Percentiles rank a stretch among this genome's conserved stretches.
phyloP scores from a whole-genome alignment of 495 filamentous ascomycete genomes.

The Aspergillus avenaceus region DNA sequence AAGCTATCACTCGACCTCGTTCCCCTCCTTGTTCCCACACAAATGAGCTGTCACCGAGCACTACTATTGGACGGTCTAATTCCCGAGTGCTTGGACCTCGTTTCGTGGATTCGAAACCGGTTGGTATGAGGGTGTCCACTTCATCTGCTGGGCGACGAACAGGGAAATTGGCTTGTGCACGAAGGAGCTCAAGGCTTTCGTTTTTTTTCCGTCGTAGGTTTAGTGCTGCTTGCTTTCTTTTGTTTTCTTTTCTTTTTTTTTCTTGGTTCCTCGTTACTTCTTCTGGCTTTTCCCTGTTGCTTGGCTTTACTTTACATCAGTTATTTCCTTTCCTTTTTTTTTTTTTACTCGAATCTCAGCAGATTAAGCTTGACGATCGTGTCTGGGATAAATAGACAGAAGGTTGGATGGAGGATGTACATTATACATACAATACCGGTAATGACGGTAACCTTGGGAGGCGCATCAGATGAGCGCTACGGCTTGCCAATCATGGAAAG shows the following conservation, averaged over 20 bases:
- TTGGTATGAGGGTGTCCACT: slow-evolving; percentile 4
- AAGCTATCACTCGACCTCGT: slow-evolving; percentile 4
- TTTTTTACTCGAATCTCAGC: background rate
- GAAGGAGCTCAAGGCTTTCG: background rate
- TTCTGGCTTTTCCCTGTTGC: background rate
- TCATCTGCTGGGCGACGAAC: slow-evolving; percentile 10
- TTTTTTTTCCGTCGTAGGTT: background rate
- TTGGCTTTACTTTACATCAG: background rate
- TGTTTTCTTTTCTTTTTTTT: background rate
- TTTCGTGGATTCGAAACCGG: slow-evolving; percentile 4
- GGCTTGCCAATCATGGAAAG: slow-evolving; percentile 15
- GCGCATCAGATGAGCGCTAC: slow-evolving; percentile 5
- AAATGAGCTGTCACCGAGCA: background rate
- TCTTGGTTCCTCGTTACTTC: background rate
- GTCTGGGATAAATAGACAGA: background rate
- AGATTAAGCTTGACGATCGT: slow-evolving; percentile 4
- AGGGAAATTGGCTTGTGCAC: slow-evolving; percentile 1
- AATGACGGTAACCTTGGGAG: background rate
- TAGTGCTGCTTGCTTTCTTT: background rate
- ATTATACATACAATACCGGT: background rate
- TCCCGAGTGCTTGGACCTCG: slow-evolving; percentile 18
- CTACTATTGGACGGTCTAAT: slow-evolving; percentile 9
- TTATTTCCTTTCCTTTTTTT: background rate
- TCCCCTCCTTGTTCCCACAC: background rate
- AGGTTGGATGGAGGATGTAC: background rate